Evolutionary conservation across 805 yeast genomes (phyloP), one percentile per base, ranked within the genome.

Genomic region (Candida succiphila): DNA sequence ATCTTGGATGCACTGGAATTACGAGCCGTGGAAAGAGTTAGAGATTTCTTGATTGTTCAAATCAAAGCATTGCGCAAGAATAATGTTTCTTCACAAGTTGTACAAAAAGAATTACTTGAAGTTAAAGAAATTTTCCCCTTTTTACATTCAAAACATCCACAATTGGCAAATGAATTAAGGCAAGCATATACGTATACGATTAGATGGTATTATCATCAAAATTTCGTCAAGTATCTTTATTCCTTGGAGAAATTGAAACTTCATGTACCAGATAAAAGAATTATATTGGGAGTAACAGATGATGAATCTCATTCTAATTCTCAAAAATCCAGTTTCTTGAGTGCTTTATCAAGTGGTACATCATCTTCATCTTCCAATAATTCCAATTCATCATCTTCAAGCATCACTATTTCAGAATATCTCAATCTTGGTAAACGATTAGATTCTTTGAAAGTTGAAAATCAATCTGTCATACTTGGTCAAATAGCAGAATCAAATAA

Each of bases 191-290:
- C 78, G 15, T 77, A 76, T 47, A 89, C 97, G 3, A 88, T 92
- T 84, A 65, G 72, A 46, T 92, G 98, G 98, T 92, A 89, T 59
- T 92, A 92, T 53, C 65, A 69, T 37, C 70, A 80, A 36, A 72
- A 82, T 44, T 89, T 88, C 49, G 75, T 78, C 14, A 73, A 87
- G 41, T 88, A 87, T 56, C 55, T 78, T 25, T 72, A 78, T 39
- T 75, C 94, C 1, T 56, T 88, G 32, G 82, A 82, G 38, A 75
- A 74, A 42, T 54, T 86, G 37, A 72, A 68, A 28, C 42, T 78
- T 14, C 64, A 67, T 33, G 57, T 58, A 17, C 70, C 79, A 7
- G 92, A 79, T 40, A 66, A 61, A 37, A 63, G 39, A 29, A 40
- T 45, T 8, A 32, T 45, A 7, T 32, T 49, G 9, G 51, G 52